Evolutionary conservation across 164 flowering plant genomes (phyloP).

Genomic region (Nymphaea colorata): DNA sequence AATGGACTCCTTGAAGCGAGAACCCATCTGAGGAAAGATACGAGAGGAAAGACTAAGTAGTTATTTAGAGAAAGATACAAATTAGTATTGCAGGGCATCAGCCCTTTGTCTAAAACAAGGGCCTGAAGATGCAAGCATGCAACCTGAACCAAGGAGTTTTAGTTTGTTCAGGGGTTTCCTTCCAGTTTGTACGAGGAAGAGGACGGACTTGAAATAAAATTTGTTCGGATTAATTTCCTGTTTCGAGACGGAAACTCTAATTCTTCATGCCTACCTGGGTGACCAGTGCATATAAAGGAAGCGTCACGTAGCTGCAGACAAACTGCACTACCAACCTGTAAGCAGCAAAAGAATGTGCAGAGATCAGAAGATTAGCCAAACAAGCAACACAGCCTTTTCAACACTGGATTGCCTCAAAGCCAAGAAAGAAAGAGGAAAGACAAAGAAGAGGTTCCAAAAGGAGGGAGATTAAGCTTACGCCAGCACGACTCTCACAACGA

Average conservation of each 20-base stretch:
- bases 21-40: conserved; percentile 41
- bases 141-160: too few relatives aligned
- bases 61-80: too few relatives aligned
- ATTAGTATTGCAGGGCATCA: too few relatives aligned
- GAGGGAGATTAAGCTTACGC: conserved; percentile 20
- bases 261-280: conserved; percentile 35
- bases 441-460: too few relatives aligned
- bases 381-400: neutral
- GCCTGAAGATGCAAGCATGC: too few relatives aligned
- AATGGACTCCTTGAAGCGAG: conserved; percentile 31
- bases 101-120: too few relatives aligned
- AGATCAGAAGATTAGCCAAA: neutral
- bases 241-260: too few relatives aligned
- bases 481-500: conserved; percentile 35
- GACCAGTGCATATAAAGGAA: conserved; percentile 65
- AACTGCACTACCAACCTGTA: conserved; percentile 48
- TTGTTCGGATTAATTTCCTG: too few relatives aligned
- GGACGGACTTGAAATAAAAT: too few relatives aligned
- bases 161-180: too few relatives aligned
- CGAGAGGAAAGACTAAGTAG: neutral
- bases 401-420: neutral
- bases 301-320: conserved; percentile 52
- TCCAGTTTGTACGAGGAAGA: too few relatives aligned
- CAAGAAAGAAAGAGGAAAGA: too few relatives aligned
- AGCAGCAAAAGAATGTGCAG: neutral